phyloP scores from a whole-genome alignment of 495 filamentous ascomycete species.

The Hypoxylon intermedium region DNA sequence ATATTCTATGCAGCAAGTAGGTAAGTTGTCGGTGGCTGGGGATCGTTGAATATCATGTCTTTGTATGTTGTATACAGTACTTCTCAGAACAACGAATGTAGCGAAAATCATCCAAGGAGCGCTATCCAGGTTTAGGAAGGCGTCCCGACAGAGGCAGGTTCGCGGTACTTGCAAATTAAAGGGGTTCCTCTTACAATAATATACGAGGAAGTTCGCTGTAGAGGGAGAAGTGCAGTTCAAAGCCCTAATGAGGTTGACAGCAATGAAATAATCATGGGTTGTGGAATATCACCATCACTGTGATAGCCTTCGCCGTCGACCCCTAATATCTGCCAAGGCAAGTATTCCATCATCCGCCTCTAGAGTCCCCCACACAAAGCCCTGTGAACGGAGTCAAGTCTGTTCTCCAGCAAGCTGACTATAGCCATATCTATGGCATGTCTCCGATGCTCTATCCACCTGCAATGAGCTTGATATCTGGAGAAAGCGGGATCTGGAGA shows the following conservation, averaged over 20 bases:
- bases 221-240: slow-evolving; percentile 6
- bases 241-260: background rate
- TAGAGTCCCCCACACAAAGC: slow-evolving; percentile 22
- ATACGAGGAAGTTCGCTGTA: slow-evolving; percentile 20
- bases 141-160: slow-evolving; percentile 29
- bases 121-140: slow-evolving; percentile 34
- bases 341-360: slow-evolving; percentile 13
- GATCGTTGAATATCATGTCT: slow-evolving; percentile 2
- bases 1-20: background rate
- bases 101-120: slow-evolving; percentile 11
- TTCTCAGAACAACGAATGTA: slow-evolving; percentile 4
- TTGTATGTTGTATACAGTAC: slow-evolving; percentile 8
- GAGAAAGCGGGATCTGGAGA: slow-evolving; percentile 36
- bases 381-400: slow-evolving; percentile 25
- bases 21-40: background rate
- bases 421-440: slow-evolving; percentile 16
- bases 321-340: slow-evolving; percentile 13
- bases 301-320: slow-evolving; percentile 14
- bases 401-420: slow-evolving; percentile 20
- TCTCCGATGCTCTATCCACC: slow-evolving; percentile 27
- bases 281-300: slow-evolving; percentile 1
- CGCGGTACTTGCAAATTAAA: slow-evolving; percentile 28
- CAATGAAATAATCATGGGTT: background rate
- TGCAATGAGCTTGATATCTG: slow-evolving; percentile 26
- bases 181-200: slow-evolving; percentile 14